Evolutionary conservation across 2,329 filamentous ascomycete genomes (phyloP), one percentile per base, ranked within the genome.

Genomic region (Clonostachys rosea): DNA sequence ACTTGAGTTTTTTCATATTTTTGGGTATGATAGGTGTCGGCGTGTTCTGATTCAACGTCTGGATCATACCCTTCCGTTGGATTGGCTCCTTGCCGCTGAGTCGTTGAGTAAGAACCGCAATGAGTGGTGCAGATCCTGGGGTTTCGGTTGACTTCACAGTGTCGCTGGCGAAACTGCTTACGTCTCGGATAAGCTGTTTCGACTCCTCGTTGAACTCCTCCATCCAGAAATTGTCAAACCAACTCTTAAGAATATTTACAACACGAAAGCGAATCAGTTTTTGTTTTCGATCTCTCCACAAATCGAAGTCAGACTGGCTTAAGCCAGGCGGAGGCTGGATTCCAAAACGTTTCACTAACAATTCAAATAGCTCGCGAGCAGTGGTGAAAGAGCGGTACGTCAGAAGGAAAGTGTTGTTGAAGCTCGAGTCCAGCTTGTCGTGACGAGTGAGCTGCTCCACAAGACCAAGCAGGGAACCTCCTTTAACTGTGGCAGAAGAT

Each of bases 211-310:
- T 91, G 52, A 86, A 84, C 43, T 91, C 88, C 63, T 99, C 94
- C 91, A 97, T 96, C 94, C 94, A 99, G 66, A 94, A 97, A 57
- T 87, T 91, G 62, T 97, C 94, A 56, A 99, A 94, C 94, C 94
- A 99, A 67, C 84, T 95, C 76, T 97, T 97, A 43, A 99, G 73
- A 53, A 96, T 97, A 60, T 97, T 99, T 54, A 99, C 91, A 3
- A 99, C 91, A 40, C 94, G 84, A 71, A 99, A 95, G 35, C 94
- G 83, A 51, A 97, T 96, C 6, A 90, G 87, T 62, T 95, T 96
- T 65, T 97, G 94, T 70, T 99, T 99, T 62, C 86, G 85, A 62
- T 96, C 90, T 35, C 88, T 83, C 94, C 94, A 99, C 33, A 81
- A 75, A 47, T 96, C 89, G 57, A 88, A 90, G 54, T 97, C 91